Evolutionary conservation across 306 rosid species (phyloP).

Genomic region (Lathyrus tuberosus): DNA sequence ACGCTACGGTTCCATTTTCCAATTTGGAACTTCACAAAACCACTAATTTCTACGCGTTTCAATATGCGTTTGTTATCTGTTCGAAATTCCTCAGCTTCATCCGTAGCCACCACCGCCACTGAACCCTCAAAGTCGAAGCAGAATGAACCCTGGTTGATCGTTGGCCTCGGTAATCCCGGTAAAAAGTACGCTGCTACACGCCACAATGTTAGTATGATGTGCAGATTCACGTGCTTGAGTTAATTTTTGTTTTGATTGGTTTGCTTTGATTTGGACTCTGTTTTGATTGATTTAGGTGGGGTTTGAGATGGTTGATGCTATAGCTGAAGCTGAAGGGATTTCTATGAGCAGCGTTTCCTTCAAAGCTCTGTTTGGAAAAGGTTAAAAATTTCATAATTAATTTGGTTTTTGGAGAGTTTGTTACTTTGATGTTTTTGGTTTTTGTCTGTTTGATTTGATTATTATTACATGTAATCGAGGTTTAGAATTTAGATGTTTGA

Average conservation of each 20-base stretch:
- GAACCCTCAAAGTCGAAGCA: constrained; percentile 45
- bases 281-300: constrained; percentile 67
- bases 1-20: constrained; percentile 45
- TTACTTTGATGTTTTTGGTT: constrained; percentile 6
- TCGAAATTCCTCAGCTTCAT: constrained; percentile 34
- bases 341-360: constrained; percentile 68
- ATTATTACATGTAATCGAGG: neutral
- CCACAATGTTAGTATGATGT: constrained; percentile 60
- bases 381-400: constrained; percentile 38
- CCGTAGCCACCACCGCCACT: constrained; percentile 23
- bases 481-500: neutral
- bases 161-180: constrained; percentile 92
- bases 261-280: neutral
- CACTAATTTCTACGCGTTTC: constrained; percentile 31
- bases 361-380: constrained; percentile 87
- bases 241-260: neutral
- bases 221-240: neutral
- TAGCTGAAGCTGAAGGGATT: constrained; percentile 92
- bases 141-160: constrained; percentile 71
- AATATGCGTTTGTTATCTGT: constrained; percentile 30
- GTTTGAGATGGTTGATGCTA: constrained; percentile 87
- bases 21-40: constrained; percentile 40
- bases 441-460: no score
- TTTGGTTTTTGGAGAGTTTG: neutral
- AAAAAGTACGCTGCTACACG: constrained; percentile 63